Conservation (phyloP, 140 eudicot species). For the Oenanthe javanica region DNA sequence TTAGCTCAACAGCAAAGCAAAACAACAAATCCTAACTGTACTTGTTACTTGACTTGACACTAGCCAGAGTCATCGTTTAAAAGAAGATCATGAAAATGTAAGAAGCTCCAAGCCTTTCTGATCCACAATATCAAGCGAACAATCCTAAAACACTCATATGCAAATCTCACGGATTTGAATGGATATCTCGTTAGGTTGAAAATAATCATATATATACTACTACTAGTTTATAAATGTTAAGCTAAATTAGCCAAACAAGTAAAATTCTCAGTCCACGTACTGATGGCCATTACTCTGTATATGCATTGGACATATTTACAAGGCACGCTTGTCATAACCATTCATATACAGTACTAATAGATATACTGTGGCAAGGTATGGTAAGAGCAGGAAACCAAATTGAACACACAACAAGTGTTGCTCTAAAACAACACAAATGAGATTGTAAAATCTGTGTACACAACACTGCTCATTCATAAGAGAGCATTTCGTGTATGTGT, state of each 20-base stretch:
- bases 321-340: not conserved
- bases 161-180: no score
- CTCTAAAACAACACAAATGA: not conserved
- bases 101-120: conserved; percentile 15
- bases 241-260: no score
- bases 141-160: no score
- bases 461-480: not conserved
- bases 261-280: no score
- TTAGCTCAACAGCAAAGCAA: not conserved
- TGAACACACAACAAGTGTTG: not conserved
- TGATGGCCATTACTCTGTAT: not conserved
- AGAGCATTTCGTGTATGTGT: not conserved
- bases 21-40: conserved; percentile 36
- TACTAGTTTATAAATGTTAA: no score
- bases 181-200: no score
- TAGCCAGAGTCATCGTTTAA: not conserved
- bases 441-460: not conserved
- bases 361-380: not conserved
- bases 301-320: not conserved
- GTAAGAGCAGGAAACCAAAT: not conserved
- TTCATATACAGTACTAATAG: not conserved
- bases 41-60: conserved; percentile 30
- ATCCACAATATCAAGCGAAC: no score
- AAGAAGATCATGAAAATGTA: conserved; percentile 2
- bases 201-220: no score